phyloP scores from a whole-genome alignment of 1,139 yeast genomes.

The Yarrowia galli region DNA sequence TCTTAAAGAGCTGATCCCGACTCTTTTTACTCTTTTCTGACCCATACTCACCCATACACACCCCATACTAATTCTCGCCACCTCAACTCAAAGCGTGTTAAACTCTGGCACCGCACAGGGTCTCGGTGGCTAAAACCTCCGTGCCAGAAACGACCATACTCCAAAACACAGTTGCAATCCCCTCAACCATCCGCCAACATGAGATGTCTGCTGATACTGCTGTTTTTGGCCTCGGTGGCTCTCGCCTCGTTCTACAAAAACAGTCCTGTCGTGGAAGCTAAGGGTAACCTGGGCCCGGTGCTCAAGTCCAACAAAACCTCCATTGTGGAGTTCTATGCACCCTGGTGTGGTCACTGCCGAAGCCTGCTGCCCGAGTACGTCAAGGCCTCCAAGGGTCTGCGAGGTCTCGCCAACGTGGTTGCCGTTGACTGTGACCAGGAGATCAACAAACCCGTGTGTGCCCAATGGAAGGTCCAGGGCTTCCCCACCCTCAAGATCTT shows the following conservation, averaged over 20 bases:
- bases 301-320: slow-evolving; percentile 76
- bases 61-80: slow-evolving; percentile 1
- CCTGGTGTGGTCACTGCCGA: slow-evolving; percentile 94
- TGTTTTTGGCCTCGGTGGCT: slow-evolving; percentile 34
- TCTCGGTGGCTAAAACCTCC: slow-evolving; percentile 21
- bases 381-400: slow-evolving; percentile 68
- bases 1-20: too few relatives aligned
- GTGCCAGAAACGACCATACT: neutral
- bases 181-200: slow-evolving; percentile 13
- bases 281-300: slow-evolving; percentile 55
- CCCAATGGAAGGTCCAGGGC: slow-evolving; percentile 70
- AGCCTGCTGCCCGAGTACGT: slow-evolving; percentile 68
- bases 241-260: slow-evolving; percentile 54
- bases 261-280: slow-evolving; percentile 60
- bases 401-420: slow-evolving; percentile 72
- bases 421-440: slow-evolving; percentile 87
- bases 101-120: slow-evolving; percentile 9
- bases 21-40: neutral
- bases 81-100: slow-evolving; percentile 28
- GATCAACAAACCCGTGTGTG: slow-evolving; percentile 71
- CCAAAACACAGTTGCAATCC: neutral
- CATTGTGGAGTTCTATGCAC: slow-evolving; percentile 92
- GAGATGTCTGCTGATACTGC: slow-evolving; percentile 30
- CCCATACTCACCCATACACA: neutral
- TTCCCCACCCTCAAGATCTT: slow-evolving; percentile 84